Base-by-base conservation (phyloP, 371 early-diverging fungal species). In the Mortierella sp. region DNA sequence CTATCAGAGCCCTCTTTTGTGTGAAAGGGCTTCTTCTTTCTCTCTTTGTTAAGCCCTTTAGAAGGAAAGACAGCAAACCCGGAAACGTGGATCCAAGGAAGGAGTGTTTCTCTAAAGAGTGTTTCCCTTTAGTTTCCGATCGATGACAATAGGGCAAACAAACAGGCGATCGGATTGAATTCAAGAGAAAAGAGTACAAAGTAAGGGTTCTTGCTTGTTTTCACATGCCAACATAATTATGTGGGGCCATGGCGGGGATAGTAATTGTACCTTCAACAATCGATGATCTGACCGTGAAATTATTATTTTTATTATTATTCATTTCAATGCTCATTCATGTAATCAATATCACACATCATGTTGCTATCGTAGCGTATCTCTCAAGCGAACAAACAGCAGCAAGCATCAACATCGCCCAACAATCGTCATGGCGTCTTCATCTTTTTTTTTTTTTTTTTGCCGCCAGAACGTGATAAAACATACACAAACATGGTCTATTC, bases 221-320 rank as follows among this genome's bases (percentile, higher is more conserved):
- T 68, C 68, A 68, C 68, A 68, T 68, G 68, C 68, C 44, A 68
- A 68, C 44, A 68, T 68, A 68, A 21, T 68, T 68, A 21, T 42
- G 24, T 24, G 44, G 68, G 31, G 63, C 65, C 68, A 65, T 21
- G 68, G 68, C 68, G 38, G 34, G 34, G 68, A 34, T 34, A 38
- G 68, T 24, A 21, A 38, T 68, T 50, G 42, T 38, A 5, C 16
- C 50, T 50, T 50, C 50, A 14, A 50, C 16, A 34, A 11, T 24
- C 34, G 38, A 68, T 68, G 68, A 68, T 68, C 68, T 68, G 68
- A 68, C 68, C 68, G 68, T 68, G 68, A 68, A 65, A 21, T 24
- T 65, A 16, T 58, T n/a, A 31, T 63, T 31, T 34, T 16, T 31
- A 13, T 19, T 31, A 63, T 63, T 63, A 58, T 58, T 58, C 60